Base-by-base conservation (phyloP, 176 grass and related monocot species). In the Ensete ventricosum region DNA sequence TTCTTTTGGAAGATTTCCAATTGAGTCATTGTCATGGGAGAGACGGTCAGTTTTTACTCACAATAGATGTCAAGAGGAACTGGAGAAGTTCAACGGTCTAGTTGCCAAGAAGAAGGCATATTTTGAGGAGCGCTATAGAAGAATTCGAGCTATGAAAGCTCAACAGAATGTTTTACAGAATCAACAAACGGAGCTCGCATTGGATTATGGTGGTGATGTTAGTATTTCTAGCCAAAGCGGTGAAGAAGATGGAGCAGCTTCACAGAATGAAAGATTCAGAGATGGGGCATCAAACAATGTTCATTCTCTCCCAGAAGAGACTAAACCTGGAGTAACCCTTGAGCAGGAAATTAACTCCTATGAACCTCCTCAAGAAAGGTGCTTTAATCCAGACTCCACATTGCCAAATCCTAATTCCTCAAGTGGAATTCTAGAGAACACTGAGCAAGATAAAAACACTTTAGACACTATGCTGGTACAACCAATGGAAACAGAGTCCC, bases 91-190 rank as follows among this genome's bases (percentile, higher is more conserved):
- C 79, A 99, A 95, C 67, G 96, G 96, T 49, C 68, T 99, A 81
- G 96, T 99, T 77, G 96, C 96, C 26, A 83, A 99, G 79, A 99
- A 99, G 74, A 94, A 86, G 76, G 96, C 96, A 65, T 99, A 95
- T 74, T 99, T 99, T 82, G 96, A 99, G 73, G 96, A 99, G 77
- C 93, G 93, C 23, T 99, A 95, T 79, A 95, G 86, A 81, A 94
- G 69, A 62, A 88, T 99, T 64, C 82, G 96, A 80, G 96, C 90
- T 50, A 62, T 99, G 8, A 99, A 99, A 73, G 88, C 91, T 29
- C 84, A 89, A 73, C 91, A 94, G 80, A 99, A 77, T 73, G 88
- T 88, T 24, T 82, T 86, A 76, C 91, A 94, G 80, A 95, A 77
- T 73, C 96, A 91, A 71, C 90, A 91, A 84, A 95, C 86, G 70